These are phyloP conservation scores for Trichoderma guizhouense DNA, from an alignment of 2,329 filamentous ascomycete species.

Conservation along the genomic window DNA sequence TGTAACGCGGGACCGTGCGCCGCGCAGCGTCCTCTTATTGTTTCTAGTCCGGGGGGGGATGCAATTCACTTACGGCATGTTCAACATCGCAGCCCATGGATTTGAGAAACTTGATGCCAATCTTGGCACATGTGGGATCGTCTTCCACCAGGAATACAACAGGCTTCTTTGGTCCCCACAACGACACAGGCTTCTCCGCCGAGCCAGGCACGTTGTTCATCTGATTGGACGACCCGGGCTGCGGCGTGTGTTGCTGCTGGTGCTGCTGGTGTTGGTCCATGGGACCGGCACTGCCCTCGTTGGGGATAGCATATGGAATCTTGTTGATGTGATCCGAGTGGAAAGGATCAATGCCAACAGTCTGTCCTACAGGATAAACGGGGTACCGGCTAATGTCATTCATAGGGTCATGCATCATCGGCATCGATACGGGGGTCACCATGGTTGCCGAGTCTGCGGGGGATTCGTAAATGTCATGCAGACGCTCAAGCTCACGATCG, in stretches of 20 bases:
- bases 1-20: not conserved
- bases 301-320: conserved; percentile 77
- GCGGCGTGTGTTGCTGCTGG: conserved; percentile 26
- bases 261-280: conserved; percentile 34
- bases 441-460: conserved; percentile 51
- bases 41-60: not conserved
- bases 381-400: conserved; percentile 58
- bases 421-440: conserved; percentile 41
- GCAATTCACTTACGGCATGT: conserved; percentile 52
- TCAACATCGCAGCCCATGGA: conserved; percentile 66
- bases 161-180: conserved; percentile 64
- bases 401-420: conserved; percentile 52
- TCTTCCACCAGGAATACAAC: conserved; percentile 89
- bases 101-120: conserved; percentile 64
- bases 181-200: conserved; percentile 38
- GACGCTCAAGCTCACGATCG: conserved; percentile 54
- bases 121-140: conserved; percentile 63
- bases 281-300: conserved; percentile 45
- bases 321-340: conserved; percentile 92
- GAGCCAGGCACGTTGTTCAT: conserved; percentile 23
- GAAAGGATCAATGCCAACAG: conserved; percentile 90
- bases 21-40: not conserved
- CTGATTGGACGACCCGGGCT: conserved; percentile 19
- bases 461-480: conserved; percentile 53
- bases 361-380: conserved; percentile 88